Evolutionary conservation across 2,329 filamentous ascomycete species (phyloP).

Genomic region (Aphanocladium album): DNA sequence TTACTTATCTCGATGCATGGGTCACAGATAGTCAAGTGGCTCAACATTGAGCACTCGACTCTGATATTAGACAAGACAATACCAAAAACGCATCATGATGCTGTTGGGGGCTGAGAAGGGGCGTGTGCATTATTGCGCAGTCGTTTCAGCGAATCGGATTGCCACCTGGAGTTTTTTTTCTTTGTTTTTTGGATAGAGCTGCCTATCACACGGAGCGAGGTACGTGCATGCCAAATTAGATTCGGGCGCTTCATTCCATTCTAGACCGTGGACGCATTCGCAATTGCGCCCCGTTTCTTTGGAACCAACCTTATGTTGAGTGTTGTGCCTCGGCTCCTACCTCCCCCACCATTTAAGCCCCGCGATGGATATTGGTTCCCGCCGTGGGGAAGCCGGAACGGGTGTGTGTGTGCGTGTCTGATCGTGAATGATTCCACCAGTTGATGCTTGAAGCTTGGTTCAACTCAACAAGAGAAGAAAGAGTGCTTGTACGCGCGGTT

Average conservation of each 20-base stretch:
- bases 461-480: background rate
- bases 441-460: background rate
- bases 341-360: background rate
- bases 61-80: background rate
- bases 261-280: background rate
- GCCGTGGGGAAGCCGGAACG: background rate
- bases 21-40: background rate
- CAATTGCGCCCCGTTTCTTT: background rate
- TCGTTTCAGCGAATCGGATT: background rate
- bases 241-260: background rate
- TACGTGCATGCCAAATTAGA: background rate
- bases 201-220: background rate
- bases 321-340: background rate
- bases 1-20: background rate
- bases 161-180: background rate
- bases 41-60: background rate
- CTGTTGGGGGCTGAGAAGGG: background rate
- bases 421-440: background rate
- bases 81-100: background rate
- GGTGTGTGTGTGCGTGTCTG: background rate
- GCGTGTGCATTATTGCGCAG: background rate
- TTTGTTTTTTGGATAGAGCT: no score
- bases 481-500: no score
- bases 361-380: background rate
- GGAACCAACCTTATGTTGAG: background rate